A percentile compares a stretch with the other conserved stretches of the same genome.
Conservation (phyloP, 345 rosid genomes). For the Gossypium stocksii region DNA sequence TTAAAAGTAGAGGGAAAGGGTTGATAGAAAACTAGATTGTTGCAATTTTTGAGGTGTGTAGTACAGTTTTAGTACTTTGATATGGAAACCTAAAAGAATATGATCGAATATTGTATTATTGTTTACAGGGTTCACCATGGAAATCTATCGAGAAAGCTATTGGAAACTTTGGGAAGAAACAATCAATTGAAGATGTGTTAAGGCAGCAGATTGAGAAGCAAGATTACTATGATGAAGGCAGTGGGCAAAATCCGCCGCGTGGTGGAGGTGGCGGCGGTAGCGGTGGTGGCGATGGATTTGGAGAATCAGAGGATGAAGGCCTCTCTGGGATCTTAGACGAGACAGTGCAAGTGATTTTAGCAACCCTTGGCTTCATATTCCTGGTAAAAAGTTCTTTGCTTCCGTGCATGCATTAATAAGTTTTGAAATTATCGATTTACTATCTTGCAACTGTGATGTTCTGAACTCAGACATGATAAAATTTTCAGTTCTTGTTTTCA, state of each 20-base stretch:
- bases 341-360: constrained; percentile 60
- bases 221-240: constrained; percentile 43
- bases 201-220: constrained; percentile 19
- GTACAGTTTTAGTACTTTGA: neutral
- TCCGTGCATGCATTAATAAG: neutral
- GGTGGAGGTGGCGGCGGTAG: constrained; percentile 39
- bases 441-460: neutral
- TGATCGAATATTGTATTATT: neutral
- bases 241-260: constrained; percentile 41
- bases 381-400: constrained; percentile 34
- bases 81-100: neutral
- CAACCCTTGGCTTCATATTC: constrained; percentile 55
- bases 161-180: constrained; percentile 49
- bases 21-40: neutral
- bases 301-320: constrained; percentile 49
- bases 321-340: constrained; percentile 47
- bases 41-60: neutral
- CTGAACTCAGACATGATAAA: neutral
- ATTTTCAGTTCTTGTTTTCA: too few relatives aligned
- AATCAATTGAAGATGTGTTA: constrained; percentile 59
- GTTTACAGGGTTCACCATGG: constrained; percentile 39
- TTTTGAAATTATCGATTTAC: neutral
- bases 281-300: constrained; percentile 26
- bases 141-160: constrained; percentile 43
- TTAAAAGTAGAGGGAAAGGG: neutral